These are phyloP conservation scores for Helotiales sp. DNA, from an alignment of 2,329 filamentous ascomycete genomes.

Conservation along the genomic window DNA sequence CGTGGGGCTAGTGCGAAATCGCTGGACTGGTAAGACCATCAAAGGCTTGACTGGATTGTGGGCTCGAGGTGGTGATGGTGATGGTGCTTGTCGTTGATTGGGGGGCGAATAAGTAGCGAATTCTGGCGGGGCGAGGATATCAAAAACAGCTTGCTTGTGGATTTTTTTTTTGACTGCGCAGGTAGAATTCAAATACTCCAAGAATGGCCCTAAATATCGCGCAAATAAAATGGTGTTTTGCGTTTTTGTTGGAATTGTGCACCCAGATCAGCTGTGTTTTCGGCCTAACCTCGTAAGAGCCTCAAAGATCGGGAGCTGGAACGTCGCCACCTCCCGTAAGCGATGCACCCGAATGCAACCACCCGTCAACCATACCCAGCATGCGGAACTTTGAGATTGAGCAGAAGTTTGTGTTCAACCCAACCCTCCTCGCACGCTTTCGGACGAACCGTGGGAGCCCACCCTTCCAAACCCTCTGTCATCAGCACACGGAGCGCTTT, in stretches of 20 bases:
- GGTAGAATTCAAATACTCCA: not conserved
- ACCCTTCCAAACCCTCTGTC: not conserved
- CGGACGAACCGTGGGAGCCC: not conserved
- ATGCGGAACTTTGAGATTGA: not conserved
- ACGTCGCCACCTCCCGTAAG: not conserved
- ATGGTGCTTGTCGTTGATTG: not conserved
- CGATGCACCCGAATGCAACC: not conserved
- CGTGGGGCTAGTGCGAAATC: not conserved
- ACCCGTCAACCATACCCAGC: not conserved
- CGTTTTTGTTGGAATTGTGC: not conserved
- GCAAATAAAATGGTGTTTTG: not conserved
- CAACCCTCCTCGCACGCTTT: constrained; percentile 3
- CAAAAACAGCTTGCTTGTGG: not conserved
- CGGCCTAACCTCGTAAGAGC: not conserved
- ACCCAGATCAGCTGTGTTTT: not conserved
- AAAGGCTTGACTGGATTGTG: not conserved
- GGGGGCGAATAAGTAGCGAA: not conserved
- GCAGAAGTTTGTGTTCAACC: constrained; percentile 7
- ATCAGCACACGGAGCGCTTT: constrained; percentile 6
- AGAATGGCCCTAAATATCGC: not conserved
- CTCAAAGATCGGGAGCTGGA: not conserved
- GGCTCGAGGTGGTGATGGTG: not conserved
- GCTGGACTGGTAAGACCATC: not conserved
- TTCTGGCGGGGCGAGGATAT: not conserved
- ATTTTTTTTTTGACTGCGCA: not conserved